Evolutionary conservation across 495 filamentous ascomycete genomes (phyloP), one percentile per base, ranked within the genome.

Genomic region (Penicillium soppii): DNA sequence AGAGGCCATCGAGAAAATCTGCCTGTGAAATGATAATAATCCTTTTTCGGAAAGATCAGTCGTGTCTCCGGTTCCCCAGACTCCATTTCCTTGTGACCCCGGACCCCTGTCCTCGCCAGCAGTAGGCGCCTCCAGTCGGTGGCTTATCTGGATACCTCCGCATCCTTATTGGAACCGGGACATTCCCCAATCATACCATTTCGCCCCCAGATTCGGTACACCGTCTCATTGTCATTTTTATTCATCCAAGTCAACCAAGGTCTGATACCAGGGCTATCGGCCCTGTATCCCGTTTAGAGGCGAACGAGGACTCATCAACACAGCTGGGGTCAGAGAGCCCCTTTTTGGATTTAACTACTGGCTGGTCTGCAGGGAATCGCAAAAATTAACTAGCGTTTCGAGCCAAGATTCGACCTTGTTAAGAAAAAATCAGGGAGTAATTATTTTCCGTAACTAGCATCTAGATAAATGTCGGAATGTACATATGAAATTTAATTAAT

Each of bases 101-200:
- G 19, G 50, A 43, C 19, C 52, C 52, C 43, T 46, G 47, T 26
- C 32, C 43, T 37, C 25, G 33, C 43, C 25, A 56, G 49, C 47
- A 56, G 25, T 36, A 56, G 33, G 21, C 27, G 43, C 45, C 41
- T 46, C 38, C 32, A 53, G 44, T 32, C 25, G 42, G 61, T 63
- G 61, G 58, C 61, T 44, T 56, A 45, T 48, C 50, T 16, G 9
- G 43, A 42, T 21, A 50, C 57, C 54, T 63, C 61, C 61, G 57
- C 57, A 53, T 63, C 55, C 61, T 54, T 43, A 56, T 64, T 50
- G 58, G 57, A 58, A 56, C 12, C 46, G 58, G 54, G 38, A 39
- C 15, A 36, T 52, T 53, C 57, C 42, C 58, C 57, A 63, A 49
- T 63, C 35, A 57, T 52, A 54, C 43, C 50, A 54, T 23, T n/a